Conservation (phyloP, 2,329 filamentous ascomycete genomes). For the Fusarium dimerum region DNA sequence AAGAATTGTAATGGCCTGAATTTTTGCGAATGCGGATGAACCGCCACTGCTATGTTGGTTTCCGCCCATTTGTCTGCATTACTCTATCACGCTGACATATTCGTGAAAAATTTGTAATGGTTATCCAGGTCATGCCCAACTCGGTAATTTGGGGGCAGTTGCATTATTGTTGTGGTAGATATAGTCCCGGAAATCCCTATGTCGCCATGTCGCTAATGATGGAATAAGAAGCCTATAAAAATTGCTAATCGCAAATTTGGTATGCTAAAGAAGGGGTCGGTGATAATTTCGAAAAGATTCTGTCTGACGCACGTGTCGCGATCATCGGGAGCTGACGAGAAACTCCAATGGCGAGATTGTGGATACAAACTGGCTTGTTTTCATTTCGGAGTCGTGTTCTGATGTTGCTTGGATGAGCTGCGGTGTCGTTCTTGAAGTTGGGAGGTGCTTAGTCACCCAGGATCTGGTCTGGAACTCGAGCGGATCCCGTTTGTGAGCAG, state of each 20-base stretch:
- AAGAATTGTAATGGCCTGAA: conserved; percentile 5
- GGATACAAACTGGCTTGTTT: conserved; percentile 25
- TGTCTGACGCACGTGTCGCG: neutral
- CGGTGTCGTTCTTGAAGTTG: conserved; percentile 25
- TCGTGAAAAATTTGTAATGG: too few species aligned
- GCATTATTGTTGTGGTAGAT: too few species aligned
- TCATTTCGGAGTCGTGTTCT: conserved; percentile 25
- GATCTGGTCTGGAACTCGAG: neutral
- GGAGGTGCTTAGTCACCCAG: conserved; percentile 25
- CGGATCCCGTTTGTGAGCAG: too few species aligned
- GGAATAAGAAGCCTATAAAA: neutral
- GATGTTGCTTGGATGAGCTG: conserved; percentile 17
- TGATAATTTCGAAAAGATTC: neutral
- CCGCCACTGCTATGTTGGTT: too few species aligned
- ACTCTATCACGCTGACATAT: too few species aligned
- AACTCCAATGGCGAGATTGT: conserved; percentile 29
- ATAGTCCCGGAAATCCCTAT: too few species aligned
- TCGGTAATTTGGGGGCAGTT: too few species aligned
- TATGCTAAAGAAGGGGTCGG: neutral
- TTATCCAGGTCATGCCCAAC: too few species aligned
- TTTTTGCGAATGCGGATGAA: too few species aligned
- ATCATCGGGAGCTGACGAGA: conserved; percentile 18
- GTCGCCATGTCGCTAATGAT: neutral
- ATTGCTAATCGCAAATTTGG: neutral
- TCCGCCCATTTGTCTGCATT: too few species aligned